Conservation (phyloP, 805 yeast genomes). For the Hemisphaericaspora nanyangensis region DNA sequence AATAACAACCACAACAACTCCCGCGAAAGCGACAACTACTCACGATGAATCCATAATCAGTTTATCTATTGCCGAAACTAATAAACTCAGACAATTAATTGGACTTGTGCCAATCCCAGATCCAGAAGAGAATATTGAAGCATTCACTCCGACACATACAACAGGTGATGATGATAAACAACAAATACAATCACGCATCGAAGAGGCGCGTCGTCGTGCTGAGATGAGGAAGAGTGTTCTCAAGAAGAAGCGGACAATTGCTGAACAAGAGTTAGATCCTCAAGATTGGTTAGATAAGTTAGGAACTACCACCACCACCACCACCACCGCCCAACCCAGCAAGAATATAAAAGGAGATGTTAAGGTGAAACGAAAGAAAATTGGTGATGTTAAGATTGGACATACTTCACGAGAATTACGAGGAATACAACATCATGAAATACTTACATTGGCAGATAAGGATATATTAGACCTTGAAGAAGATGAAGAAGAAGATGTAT, state of each 20-base stretch:
- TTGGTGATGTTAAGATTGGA: slow-evolving; percentile 37
- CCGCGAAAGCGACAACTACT: too few species aligned
- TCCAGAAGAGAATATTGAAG: too few species aligned
- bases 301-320: slow-evolving; percentile 11
- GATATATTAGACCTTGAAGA: slow-evolving; percentile 32
- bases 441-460: slow-evolving; percentile 58
- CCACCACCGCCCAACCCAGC: too few species aligned
- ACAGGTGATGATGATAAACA: too few species aligned
- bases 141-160: too few species aligned
- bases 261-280: background rate
- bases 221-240: background rate
- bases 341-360: too few species aligned
- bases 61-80: slow-evolving; percentile 42
- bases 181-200: too few species aligned
- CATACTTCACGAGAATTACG: slow-evolving; percentile 43
- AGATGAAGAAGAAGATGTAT: slow-evolving; percentile 23
- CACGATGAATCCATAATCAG: too few species aligned
- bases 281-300: slow-evolving; percentile 19
- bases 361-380: too few species aligned
- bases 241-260: background rate
- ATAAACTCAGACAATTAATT: slow-evolving; percentile 31
- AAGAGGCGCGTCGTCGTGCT: too few species aligned
- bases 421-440: slow-evolving; percentile 30
- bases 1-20: too few species aligned
- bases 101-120: slow-evolving; percentile 39